phyloP scores from a whole-genome alignment of 495 filamentous ascomycete species.

The Staphylotrichum tortipilum region DNA sequence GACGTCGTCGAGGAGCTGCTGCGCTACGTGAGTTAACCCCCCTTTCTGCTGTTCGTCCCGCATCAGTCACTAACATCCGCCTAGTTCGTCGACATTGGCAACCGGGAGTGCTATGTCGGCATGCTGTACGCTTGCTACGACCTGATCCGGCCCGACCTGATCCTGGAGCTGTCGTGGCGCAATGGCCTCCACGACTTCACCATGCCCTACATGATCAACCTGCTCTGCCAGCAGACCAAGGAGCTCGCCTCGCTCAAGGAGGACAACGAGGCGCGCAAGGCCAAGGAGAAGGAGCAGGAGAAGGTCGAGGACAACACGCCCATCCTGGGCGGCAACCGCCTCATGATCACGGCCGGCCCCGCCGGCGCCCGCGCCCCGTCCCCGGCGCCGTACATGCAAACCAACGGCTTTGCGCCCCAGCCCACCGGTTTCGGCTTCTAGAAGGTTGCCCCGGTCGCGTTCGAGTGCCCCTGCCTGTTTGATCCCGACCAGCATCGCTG shows the following conservation, averaged over 20 bases:
- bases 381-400: constrained; percentile 57
- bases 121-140: constrained; percentile 99
- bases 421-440: constrained; percentile 59
- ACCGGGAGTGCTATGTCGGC: constrained; percentile 96
- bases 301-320: constrained; percentile 87
- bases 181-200: constrained; percentile 92
- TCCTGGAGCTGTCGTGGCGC: constrained; percentile 97
- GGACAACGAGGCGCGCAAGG: constrained; percentile 96
- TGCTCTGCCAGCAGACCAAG: constrained; percentile 80
- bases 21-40: constrained; percentile 79
- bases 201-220: constrained; percentile 99
- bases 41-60: neutral
- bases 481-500: constrained; percentile 13
- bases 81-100: constrained; percentile 98
- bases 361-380: constrained; percentile 41
- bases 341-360: constrained; percentile 97
- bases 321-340: constrained; percentile 80
- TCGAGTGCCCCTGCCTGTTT: constrained; percentile 17
- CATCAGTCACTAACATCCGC: constrained; percentile 25
- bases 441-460: constrained; percentile 19
- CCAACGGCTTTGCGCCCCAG: constrained; percentile 76
- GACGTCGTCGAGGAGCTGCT: constrained; percentile 94
- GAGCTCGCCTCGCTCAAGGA: constrained; percentile 79
- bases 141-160: constrained; percentile 79
- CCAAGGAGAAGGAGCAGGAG: constrained; percentile 73